Evolutionary conservation across 225 moss, liverwort and hornwort genomes (phyloP), one percentile per base, ranked within the genome.

Genomic region (Polytrichum commune): DNA sequence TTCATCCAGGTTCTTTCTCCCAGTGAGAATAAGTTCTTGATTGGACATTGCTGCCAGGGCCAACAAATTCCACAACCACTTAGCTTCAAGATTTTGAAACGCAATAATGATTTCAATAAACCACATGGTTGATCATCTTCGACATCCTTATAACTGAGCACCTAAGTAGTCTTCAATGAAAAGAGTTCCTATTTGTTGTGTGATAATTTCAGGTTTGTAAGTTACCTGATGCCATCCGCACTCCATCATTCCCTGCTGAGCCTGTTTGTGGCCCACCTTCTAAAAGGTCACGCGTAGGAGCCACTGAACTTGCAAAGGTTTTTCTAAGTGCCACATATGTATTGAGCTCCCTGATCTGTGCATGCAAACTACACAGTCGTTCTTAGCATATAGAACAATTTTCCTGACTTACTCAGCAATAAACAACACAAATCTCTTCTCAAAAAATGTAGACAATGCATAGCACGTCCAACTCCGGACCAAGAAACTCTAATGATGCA

Each of bases 1-100:
- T 74, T 91, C 91, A 74, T 98, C 95, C 91, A 98, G 84, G 80
- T 98, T 83, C 83, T 90, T 93, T 77, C 80, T 91, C 72, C 95
- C 97, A 65, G 80, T 74, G 74, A 90, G 91, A 56, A 90, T 24
- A 65, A 98, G 83, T 72, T 98, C 86, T 64, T 91, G 83, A 72
- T 83, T 93, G 53, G 92, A 86, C 91, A 91, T 89, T 55, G 95
- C 93, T 96, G 82, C 9, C 7, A 8, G 29, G 64, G 30, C 16
- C 67, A 74, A 65, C 18, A 27, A 29, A 63, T 23, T 23, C 25
- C 28, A 29, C 63, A 19, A 46, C 3, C 16, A 46, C 16, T 16
- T 13, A 46, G 13, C 0, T 46, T 46, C 16, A 46, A 13, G 16
- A 46, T 13, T 10, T 38, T 46, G 3, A 46, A 46, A 46, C 13